Evolutionary conservation across 805 yeast genomes (phyloP).

Genomic region (Pichia thaimueangensis): DNA sequence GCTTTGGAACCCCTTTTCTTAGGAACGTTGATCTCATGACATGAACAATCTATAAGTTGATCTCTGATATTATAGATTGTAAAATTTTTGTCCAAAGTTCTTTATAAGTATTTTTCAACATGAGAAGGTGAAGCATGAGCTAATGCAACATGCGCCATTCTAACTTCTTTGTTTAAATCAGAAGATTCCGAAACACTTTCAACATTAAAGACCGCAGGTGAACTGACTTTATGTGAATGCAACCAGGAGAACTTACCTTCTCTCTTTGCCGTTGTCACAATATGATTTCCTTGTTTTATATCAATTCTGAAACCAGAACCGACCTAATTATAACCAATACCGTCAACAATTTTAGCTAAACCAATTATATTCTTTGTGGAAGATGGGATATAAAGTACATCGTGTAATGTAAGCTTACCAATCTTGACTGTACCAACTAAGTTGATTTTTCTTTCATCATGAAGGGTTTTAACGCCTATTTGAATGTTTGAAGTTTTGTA

Average conservation of each 20-base stretch:
- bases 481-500: not conserved
- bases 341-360: not conserved
- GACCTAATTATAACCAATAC: not conserved
- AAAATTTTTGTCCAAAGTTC: not conserved
- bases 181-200: not conserved
- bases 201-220: not conserved
- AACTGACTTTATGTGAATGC: not conserved
- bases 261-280: not conserved
- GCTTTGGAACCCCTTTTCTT: not conserved
- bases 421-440: not conserved
- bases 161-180: not conserved
- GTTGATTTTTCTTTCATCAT: not conserved
- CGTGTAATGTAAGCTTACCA: not conserved
- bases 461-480: not conserved
- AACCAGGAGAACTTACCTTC: not conserved
- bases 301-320: not conserved
- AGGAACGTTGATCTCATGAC: not conserved
- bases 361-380: not conserved
- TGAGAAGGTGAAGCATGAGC: not conserved
- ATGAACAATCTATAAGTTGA: not conserved
- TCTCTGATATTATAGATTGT: not conserved
- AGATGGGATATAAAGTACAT: not conserved
- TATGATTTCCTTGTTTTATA: not conserved
- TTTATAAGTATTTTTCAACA: not conserved
- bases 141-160: not conserved